phyloP scores from a whole-genome alignment of 768 basidiomycete genomes.

The Tubosaeta brunneosetosa region DNA sequence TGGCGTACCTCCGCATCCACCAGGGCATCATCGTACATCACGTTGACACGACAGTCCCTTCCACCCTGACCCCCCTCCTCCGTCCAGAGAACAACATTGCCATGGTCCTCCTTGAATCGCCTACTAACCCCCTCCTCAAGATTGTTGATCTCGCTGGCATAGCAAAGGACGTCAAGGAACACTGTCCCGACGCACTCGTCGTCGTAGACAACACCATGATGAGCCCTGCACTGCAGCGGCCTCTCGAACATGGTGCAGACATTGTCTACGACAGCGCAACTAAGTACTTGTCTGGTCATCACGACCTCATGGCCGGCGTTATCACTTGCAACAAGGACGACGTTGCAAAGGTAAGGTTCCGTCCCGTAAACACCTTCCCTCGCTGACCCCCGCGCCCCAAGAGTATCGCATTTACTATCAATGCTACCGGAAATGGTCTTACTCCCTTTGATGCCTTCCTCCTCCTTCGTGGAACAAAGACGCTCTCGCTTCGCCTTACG shows the following conservation, averaged over 20 bases:
- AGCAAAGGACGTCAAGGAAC: constrained; percentile 76
- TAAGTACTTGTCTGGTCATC: constrained; percentile 96
- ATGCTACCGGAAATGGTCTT: constrained; percentile 89
- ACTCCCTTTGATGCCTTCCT: constrained; percentile 97
- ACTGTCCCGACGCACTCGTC: constrained; percentile 72
- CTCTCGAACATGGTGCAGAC: constrained; percentile 93
- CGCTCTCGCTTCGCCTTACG: constrained; percentile 93
- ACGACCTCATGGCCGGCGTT: constrained; percentile 98
- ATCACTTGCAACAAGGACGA: constrained; percentile 92
- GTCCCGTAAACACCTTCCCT: neutral
- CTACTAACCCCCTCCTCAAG: constrained; percentile 96
- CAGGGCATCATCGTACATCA: constrained; percentile 88
- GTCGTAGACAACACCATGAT: constrained; percentile 99
- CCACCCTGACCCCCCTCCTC: constrained; percentile 57
- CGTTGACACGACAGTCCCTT: constrained; percentile 83
- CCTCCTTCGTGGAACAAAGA: constrained; percentile 92
- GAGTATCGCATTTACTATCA: constrained; percentile 89
- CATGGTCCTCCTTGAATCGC: constrained; percentile 96
- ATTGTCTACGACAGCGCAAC: constrained; percentile 98
- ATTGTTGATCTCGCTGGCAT: constrained; percentile 87
- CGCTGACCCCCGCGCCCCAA: constrained; percentile 28
- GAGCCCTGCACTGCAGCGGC: constrained; percentile 96
- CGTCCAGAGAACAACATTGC: constrained; percentile 64
- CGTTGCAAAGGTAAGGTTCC: constrained; percentile 61
- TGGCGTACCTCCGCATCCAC: constrained; percentile 83